phyloP scores from a whole-genome alignment of 352 stramenopile genomes.

The Globisporangium cylindrosporum region DNA sequence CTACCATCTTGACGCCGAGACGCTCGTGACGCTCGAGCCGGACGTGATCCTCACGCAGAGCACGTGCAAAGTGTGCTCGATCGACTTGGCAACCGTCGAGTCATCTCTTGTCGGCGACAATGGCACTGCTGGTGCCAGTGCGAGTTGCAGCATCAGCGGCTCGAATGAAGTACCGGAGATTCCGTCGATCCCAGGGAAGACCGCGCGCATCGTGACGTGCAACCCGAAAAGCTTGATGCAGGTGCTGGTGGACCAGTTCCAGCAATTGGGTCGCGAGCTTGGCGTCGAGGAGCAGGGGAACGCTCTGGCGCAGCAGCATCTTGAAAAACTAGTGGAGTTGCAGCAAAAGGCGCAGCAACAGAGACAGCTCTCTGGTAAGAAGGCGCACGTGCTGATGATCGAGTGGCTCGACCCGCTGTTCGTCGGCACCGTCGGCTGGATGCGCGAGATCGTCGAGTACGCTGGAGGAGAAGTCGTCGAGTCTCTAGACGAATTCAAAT shows the following conservation, averaged over 20 bases:
- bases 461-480: constrained; percentile 42
- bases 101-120: constrained; percentile 7
- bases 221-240: constrained; percentile 46
- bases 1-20: constrained; percentile 51
- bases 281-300: constrained; percentile 35
- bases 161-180: constrained; percentile 11
- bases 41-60: constrained; percentile 77
- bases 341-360: constrained; percentile 18
- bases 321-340: constrained; percentile 24
- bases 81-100: constrained; percentile 56
- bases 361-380: not conserved
- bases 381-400: constrained; percentile 46
- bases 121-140: not conserved
- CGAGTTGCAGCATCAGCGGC: not conserved
- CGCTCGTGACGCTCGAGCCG: constrained; percentile 37
- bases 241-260: constrained; percentile 47
- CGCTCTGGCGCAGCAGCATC: constrained; percentile 32
- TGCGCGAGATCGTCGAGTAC: constrained; percentile 56
- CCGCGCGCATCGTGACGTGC: constrained; percentile 41
- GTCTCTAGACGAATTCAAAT: constrained; percentile 14
- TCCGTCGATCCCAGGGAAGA: constrained; percentile 19
- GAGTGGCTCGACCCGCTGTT: constrained; percentile 79
- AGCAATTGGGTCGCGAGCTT: constrained; percentile 46
- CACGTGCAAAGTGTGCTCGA: constrained; percentile 70
- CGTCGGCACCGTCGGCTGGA: constrained; percentile 59